Conservation (phyloP, 2,329 filamentous ascomycete species). For the Plectosphaerella cucumerina region DNA sequence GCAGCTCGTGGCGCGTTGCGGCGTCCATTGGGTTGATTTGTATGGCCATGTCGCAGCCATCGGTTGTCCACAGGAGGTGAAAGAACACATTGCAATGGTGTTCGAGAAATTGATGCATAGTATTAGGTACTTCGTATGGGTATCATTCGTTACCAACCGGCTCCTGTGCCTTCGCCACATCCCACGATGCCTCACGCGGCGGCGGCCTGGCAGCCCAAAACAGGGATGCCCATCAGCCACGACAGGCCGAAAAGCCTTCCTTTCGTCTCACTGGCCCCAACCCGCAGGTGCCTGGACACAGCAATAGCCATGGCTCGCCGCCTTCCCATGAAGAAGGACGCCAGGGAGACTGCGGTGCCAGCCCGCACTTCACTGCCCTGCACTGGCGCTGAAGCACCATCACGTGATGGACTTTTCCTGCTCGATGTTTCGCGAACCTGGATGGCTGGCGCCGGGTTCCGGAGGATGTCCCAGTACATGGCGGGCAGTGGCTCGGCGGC, state of each 20-base stretch:
- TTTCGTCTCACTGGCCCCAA: constrained; percentile 16
- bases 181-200: neutral
- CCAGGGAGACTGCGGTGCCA: constrained; percentile 1
- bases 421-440: constrained; percentile 4
- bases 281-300: constrained; percentile 12
- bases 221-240: constrained; percentile 16
- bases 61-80: too few relatives aligned
- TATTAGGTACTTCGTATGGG: neutral
- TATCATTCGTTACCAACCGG: constrained; percentile 1
- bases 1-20: too few relatives aligned
- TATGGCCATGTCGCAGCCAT: too few relatives aligned
- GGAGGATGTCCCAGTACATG: constrained; percentile 19
- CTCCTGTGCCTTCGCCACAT: too few relatives aligned
- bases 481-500: constrained; percentile 17
- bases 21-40: too few relatives aligned
- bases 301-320: constrained; percentile 7
- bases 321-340: neutral
- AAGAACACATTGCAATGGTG: too few relatives aligned
- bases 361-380: neutral
- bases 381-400: neutral
- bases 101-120: too few relatives aligned
- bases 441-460: neutral
- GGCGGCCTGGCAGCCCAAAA: neutral
- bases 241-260: constrained; percentile 19
- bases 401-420: neutral